Base-by-base conservation (phyloP, 306 rosid genomes). In the Hylodesmum podocarpum region DNA sequence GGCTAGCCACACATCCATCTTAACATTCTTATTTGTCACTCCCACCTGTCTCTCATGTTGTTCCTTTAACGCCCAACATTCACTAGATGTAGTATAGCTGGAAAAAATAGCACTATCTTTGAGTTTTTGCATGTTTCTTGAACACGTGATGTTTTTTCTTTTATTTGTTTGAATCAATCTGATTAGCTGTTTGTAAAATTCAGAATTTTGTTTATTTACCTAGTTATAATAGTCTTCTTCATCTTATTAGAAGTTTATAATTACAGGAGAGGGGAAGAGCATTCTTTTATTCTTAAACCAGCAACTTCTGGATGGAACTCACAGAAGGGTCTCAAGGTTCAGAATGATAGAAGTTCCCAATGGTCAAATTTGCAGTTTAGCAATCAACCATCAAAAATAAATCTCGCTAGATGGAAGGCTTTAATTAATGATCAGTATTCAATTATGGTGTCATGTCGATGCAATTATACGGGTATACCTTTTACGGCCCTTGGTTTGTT, bases 261-360 rank as follows among this genome's bases (percentile, higher is more conserved):
- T 82, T 85, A 80, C 96, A 95, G 97, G 96, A 90, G 92, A 82
- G 95, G 91, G 28, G 97, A 95, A 83, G 96, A 92, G 73, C 99
- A 95, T 81, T 95, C 98, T 79, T 95, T 91, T 84, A 89, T 95
- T 67, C 91, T 95, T 78, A 95, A 88, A 84, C 96, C 95, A 66
- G 88, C 86, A 72, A 84, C 85, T 75, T 76, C 97, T 73, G 40
- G 71, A 72, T 79, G 85, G 89, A n/a, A n/a, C n/a, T n/a, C n/a
- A n/a, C n/a, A n/a, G n/a, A 92, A 89, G 85, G 88, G 59, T 77
- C 68, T 86, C 53, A 85, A 89, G 81, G 55, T 73, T 75, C 83
- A 51, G 41, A 80, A 83, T 66, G 89, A 89, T 83, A 89, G 78
- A 86, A 85, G 80, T 57, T 86, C 85, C 21, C 92, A 51, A 19